Conservation (phyloP, 2,329 filamentous ascomycete species). For the Nakataea oryzae region DNA sequence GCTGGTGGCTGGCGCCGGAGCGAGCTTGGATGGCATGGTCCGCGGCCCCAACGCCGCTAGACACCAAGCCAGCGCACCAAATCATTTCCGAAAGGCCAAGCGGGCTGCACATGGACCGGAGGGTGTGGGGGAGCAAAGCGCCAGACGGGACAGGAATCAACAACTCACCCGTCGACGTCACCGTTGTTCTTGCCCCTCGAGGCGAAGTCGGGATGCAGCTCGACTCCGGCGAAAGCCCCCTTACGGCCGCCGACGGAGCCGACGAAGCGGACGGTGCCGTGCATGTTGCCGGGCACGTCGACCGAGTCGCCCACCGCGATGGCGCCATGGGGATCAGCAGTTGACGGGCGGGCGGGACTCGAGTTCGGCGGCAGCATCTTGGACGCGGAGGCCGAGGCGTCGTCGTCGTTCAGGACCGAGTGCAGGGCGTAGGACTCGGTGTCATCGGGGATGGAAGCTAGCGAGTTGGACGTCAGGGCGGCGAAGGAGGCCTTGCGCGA, state of each 20-base stretch:
- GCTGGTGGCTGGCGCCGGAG: too few species aligned
- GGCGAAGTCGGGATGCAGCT: slow-evolving; percentile 73
- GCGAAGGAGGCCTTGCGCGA: slow-evolving; percentile 63
- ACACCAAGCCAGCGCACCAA: neutral
- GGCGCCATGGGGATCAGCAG: slow-evolving; percentile 28
- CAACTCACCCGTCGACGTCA: slow-evolving; percentile 78
- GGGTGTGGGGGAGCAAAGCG: neutral
- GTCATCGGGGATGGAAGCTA: slow-evolving; percentile 57
- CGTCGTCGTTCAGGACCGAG: slow-evolving; percentile 32
- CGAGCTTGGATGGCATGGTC: slow-evolving; percentile 6
- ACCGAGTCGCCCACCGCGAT: slow-evolving; percentile 73
- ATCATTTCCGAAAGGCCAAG: neutral
- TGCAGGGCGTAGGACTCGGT: slow-evolving; percentile 52
- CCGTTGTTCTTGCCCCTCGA: slow-evolving; percentile 86
- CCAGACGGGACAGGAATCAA: too few species aligned
- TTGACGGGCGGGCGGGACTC: slow-evolving; percentile 38
- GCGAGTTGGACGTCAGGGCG: slow-evolving; percentile 52
- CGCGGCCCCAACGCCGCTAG: slow-evolving; percentile 3
- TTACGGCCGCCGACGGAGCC: slow-evolving; percentile 81
- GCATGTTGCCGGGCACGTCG: slow-evolving; percentile 89
- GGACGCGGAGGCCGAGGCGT: slow-evolving; percentile 12
- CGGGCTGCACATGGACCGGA: neutral
- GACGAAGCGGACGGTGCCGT: slow-evolving; percentile 80
- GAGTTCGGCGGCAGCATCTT: slow-evolving; percentile 42
- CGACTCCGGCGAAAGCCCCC: slow-evolving; percentile 85